These are phyloP conservation scores for Nakazawaea wickerhamii DNA, from an alignment of 805 yeast species.

Conservation along the genomic window DNA sequence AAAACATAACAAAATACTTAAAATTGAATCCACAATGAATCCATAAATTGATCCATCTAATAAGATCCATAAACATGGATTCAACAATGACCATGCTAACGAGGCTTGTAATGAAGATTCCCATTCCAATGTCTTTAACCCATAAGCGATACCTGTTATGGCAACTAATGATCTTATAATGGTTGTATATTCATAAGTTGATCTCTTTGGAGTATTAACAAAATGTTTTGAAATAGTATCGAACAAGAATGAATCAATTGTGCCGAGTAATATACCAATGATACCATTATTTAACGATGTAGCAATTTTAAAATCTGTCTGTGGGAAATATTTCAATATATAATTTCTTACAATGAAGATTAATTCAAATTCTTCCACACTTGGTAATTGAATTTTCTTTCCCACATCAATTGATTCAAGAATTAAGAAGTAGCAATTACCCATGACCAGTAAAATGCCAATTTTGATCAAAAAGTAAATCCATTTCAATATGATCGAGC, in stretches of 20 bases:
- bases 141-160: slow-evolving; percentile 65
- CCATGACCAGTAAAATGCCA: slow-evolving; percentile 33
- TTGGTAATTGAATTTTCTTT: slow-evolving; percentile 21
- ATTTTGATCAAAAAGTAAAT: slow-evolving; percentile 11
- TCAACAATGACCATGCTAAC: slow-evolving; percentile 54
- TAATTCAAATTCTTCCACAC: slow-evolving; percentile 20
- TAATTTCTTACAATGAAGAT: slow-evolving; percentile 20
- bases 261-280: slow-evolving; percentile 58
- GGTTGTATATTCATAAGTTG: slow-evolving; percentile 11
- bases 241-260: slow-evolving; percentile 38
- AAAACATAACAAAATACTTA: slow-evolving; percentile 19
- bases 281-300: slow-evolving; percentile 29
- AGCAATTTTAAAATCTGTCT: slow-evolving; percentile 21
- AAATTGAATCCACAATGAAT: slow-evolving; percentile 33
- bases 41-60: slow-evolving; percentile 57
- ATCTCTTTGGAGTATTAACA: slow-evolving; percentile 7
- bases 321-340: slow-evolving; percentile 9
- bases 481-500: slow-evolving; percentile 12
- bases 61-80: slow-evolving; percentile 61
- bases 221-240: neutral
- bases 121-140: slow-evolving; percentile 68
- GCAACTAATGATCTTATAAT: slow-evolving; percentile 46
- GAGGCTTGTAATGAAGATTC: slow-evolving; percentile 58
- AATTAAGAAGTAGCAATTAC: slow-evolving; percentile 48
- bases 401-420: slow-evolving; percentile 43